Conservation (phyloP, 2,329 filamentous ascomycete species). For the Paecilomyces niveus region DNA sequence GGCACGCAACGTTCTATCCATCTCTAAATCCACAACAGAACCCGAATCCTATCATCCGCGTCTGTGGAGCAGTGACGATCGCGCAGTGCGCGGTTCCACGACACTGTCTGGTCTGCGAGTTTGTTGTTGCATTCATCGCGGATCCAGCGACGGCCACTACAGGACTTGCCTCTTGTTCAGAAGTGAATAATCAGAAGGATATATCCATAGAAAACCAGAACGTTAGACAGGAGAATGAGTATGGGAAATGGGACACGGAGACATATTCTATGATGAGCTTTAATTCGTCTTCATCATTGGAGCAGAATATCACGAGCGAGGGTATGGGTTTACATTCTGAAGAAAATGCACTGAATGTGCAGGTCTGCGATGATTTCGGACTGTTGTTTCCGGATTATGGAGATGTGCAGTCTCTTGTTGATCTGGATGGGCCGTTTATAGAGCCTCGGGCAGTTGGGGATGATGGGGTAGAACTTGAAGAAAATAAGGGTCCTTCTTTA, state of each 20-base stretch:
- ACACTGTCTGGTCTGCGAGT: conserved; percentile 9
- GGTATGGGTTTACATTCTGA: neutral
- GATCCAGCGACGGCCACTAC: neutral
- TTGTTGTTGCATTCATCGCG: conserved; percentile 7
- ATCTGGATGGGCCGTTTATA: neutral
- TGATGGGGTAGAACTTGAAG: neutral
- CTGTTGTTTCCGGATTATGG: neutral
- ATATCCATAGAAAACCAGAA: neutral
- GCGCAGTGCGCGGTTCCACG: conserved; percentile 7
- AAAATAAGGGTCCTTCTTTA: neutral
- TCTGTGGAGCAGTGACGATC: conserved; percentile 4
- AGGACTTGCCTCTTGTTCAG: neutral
- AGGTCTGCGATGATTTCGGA: neutral
- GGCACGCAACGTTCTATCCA: conserved; percentile 2
- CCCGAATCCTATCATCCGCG: conserved; percentile 8
- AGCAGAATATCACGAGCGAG: neutral
- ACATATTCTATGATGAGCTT: neutral
- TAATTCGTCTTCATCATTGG: neutral
- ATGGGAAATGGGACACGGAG: neutral
- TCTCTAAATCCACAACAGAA: conserved; percentile 4
- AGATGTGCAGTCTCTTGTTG: neutral
- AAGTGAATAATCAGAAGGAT: neutral
- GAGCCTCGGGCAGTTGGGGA: neutral
- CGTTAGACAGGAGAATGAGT: neutral
- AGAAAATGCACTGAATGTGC: neutral